These are phyloP conservation scores for Helicostylum pulchrum DNA, from an alignment of 192 early-diverging fungal species.

Conservation along the genomic window DNA sequence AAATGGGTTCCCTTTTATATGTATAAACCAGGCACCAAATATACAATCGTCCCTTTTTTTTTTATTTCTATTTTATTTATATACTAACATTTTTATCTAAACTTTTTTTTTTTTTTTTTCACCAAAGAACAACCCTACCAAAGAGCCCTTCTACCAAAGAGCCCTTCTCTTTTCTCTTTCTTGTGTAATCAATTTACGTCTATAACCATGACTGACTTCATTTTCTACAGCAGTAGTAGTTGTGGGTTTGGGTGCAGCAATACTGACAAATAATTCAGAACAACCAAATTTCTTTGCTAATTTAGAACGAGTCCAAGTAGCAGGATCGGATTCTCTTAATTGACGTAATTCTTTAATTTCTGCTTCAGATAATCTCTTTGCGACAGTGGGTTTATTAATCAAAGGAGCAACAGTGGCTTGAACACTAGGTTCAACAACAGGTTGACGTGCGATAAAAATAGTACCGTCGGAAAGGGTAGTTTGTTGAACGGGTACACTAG, in stretches of 20 bases:
- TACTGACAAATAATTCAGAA: constrained; percentile 35
- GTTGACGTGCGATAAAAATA: constrained; percentile 27
- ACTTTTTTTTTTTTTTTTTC: no score
- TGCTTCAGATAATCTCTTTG: constrained; percentile 20
- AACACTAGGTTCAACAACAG: constrained; percentile 15
- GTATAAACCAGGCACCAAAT: no score
- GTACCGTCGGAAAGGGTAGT: constrained; percentile 14
- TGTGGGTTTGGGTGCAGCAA: constrained; percentile 25
- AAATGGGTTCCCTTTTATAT: no score
- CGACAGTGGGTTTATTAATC: neutral
- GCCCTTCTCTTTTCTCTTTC: constrained; percentile 32
- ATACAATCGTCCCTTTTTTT: no score
- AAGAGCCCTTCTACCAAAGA: constrained; percentile 29
- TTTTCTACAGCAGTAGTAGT: neutral
- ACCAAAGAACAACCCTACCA: no score
- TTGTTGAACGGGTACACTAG: constrained; percentile 26
- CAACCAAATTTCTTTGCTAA: constrained; percentile 41
- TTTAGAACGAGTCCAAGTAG: constrained; percentile 33
- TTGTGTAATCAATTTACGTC: constrained; percentile 31
- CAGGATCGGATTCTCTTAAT: constrained; percentile 35
- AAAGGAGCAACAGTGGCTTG: constrained; percentile 17
- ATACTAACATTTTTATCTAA: no score
- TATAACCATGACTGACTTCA: constrained; percentile 20
- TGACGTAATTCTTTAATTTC: constrained; percentile 32
- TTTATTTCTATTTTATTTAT: no score